Conservation (phyloP, 257 asterid species). For the Schizonepeta tenuifolia region DNA sequence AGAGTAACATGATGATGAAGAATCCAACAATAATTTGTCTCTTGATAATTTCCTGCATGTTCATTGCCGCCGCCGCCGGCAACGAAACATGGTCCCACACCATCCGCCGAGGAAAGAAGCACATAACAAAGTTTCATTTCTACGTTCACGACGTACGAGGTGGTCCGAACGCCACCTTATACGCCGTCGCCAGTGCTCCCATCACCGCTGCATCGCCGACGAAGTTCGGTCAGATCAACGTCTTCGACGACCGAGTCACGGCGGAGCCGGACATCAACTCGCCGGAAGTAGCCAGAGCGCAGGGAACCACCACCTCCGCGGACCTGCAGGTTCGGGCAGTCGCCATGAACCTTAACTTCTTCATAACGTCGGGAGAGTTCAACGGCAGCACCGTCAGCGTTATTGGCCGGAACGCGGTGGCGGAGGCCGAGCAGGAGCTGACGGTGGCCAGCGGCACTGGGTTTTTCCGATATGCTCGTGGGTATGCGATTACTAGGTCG, state of each 20-base stretch:
- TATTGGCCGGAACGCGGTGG: constrained; percentile 39
- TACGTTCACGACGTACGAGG: constrained; percentile 40
- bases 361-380: constrained; percentile 33
- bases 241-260: constrained; percentile 44
- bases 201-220: constrained; percentile 40
- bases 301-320: constrained; percentile 32
- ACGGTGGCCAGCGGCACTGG: constrained; percentile 53
- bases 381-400: constrained; percentile 44
- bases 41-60: background rate
- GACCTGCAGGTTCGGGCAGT: constrained; percentile 32
- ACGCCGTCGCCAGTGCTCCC: constrained; percentile 39
- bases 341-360: constrained; percentile 39
- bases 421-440: constrained; percentile 31
- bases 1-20: constrained; percentile 14
- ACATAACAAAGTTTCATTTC: constrained; percentile 31
- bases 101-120: constrained; percentile 14
- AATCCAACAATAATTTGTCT: background rate
- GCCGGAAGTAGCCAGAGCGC: constrained; percentile 34
- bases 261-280: constrained; percentile 41
- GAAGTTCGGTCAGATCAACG: constrained; percentile 39
- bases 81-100: constrained; percentile 24
- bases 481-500: constrained; percentile 37
- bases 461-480: constrained; percentile 42
- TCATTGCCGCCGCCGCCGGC: background rate
- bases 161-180: constrained; percentile 32